Conservation (phyloP, 257 asterid genomes). For the Salvia rosmarinus region DNA sequence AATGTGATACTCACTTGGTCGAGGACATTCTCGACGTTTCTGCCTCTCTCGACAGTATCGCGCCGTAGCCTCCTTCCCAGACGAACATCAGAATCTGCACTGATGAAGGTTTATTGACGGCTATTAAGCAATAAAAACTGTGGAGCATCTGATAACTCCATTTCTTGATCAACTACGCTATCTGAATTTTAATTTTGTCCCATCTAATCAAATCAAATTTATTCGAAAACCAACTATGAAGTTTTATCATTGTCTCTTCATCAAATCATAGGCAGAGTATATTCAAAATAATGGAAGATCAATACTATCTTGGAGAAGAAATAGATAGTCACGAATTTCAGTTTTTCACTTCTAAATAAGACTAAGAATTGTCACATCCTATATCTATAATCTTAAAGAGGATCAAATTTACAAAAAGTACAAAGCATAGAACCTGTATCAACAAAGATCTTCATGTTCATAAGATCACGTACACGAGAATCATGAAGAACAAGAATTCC, state of each 20-base stretch:
- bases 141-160: constrained; percentile 15
- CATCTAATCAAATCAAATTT: no score
- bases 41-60: constrained; percentile 82
- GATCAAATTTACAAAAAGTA: constrained; percentile 27
- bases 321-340: no score
- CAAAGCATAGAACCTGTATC: constrained; percentile 79
- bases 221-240: no score
- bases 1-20: constrained; percentile 70
- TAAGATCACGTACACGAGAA: constrained; percentile 72
- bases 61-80: constrained; percentile 86
- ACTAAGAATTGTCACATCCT: no score
- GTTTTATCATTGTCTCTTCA: no score
- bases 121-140: constrained; percentile 31
- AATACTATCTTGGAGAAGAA: no score
- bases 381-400: background rate
- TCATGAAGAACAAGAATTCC: constrained; percentile 94
- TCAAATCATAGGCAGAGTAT: no score
- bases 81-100: constrained; percentile 91
- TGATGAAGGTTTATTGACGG: constrained; percentile 31
- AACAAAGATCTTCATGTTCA: constrained; percentile 97
- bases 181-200: no score
- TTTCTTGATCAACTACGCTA: constrained; percentile 5
- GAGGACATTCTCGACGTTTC: constrained; percentile 78
- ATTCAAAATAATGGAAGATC: background rate
- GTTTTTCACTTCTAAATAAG: no score